Base-by-base conservation (phyloP, 352 stramenopile species). In the Peronospora belbahrii region DNA sequence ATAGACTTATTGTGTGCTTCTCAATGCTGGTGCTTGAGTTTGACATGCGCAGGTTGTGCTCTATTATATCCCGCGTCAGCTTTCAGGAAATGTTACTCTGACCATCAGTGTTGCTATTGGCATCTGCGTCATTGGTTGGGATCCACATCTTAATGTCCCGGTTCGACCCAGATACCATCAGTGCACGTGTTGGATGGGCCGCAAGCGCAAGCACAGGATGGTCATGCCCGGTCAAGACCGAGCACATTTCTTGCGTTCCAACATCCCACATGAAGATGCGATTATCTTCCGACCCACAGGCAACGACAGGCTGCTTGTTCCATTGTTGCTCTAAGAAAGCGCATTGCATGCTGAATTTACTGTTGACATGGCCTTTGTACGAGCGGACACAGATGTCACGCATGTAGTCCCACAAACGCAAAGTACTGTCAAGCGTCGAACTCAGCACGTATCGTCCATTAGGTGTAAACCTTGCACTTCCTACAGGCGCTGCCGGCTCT, bases 371-470 rank as follows among this genome's bases (percentile, higher is more conserved):
- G 38, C 81, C 86, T 6, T 45, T 62, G 62, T 83, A 95, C 13
- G 62, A 70, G 41, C 78, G 76, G 13, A 90, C 55, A 37, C 74
- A 83, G 37, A 76, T 63, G 39, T 75, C 63, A 19, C 61, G 56
- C 47, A 63, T 68, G 34, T 85, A 91, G 43, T 95, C 79, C 89
- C 91, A 98, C 11, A 98, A 71, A 33, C 88, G 74, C 14, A 99
- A 55, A 6, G 71, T 82, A 3, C 74, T 76, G 62, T 98, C 94
- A 22, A 98, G 74, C 3, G 83, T 96, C 15, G 86, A 86, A 17
- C 84, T 81, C 9, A 99, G 53, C 10, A 98, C 69, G 56, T 87
- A 98, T 31, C 89, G 83, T 25, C 89, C 89, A 62, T 99, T 98
- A 24, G 95, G 92, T 22, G 85, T 87, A 66, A 97, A 99, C 11